A percentile compares a stretch with the other conserved stretches of the same genome.
Conservation (phyloP, 768 basidiomycete genomes). For the Psilocybe azurescens region DNA sequence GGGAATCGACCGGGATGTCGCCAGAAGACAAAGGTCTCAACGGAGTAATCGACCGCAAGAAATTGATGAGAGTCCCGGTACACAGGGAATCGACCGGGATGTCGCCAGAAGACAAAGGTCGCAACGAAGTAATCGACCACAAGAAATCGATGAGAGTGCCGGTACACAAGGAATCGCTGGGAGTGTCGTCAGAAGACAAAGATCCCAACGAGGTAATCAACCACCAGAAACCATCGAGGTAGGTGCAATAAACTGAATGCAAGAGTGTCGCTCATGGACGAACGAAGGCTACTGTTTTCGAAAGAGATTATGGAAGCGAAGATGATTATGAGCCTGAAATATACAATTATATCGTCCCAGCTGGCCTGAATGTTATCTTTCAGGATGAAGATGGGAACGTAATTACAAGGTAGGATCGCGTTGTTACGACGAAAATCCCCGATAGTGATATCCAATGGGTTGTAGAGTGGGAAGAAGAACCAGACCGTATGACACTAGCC, state of each 20-base stretch:
- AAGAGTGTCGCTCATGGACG: neutral
- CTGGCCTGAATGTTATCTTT: constrained; percentile 68
- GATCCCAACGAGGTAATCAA: neutral
- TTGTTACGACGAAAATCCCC: neutral
- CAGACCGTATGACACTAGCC: constrained; percentile 9
- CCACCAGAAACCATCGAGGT: constrained; percentile 24
- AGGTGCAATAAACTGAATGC: neutral
- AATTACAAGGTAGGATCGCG: constrained; percentile 54
- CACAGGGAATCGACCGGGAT: neutral
- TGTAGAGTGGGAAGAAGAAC: constrained; percentile 27
- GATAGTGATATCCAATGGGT: neutral
- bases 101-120: constrained; percentile 1
- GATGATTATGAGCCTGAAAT: constrained; percentile 35
- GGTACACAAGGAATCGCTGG: too few species aligned
- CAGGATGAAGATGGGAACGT: constrained; percentile 69
- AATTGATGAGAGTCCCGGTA: constrained; percentile 13
- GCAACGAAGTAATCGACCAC: neutral
- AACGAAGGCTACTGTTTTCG: constrained; percentile 25
- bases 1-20: neutral
- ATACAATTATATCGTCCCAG: constrained; percentile 67
- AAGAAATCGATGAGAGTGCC: too few species aligned
- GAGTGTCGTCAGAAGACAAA: neutral
- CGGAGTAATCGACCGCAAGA: constrained; percentile 1
- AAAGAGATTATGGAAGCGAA: constrained; percentile 32
- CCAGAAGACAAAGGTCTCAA: constrained; percentile 1